Conservation (phyloP, 2,329 filamentous ascomycete species). For the Aspergillus bombycis region DNA sequence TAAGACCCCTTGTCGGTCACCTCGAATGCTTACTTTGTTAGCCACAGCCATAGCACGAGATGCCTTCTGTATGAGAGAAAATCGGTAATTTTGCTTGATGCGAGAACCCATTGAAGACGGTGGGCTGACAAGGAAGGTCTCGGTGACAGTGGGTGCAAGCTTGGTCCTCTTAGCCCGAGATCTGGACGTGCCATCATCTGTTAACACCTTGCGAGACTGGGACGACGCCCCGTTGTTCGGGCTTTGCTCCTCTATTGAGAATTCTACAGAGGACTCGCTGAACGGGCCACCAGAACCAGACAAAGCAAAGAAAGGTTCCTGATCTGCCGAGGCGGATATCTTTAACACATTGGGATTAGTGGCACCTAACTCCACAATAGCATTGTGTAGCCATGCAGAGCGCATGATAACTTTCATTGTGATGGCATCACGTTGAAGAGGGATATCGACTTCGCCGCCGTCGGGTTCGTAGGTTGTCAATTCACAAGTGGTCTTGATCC, state of each 20-base stretch:
- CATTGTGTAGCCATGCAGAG: slow-evolving; percentile 55
- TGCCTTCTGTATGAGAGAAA: slow-evolving; percentile 81
- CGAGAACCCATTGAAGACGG: slow-evolving; percentile 60
- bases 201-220: slow-evolving; percentile 36
- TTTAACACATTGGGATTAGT: slow-evolving; percentile 74
- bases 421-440: slow-evolving; percentile 78
- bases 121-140: slow-evolving; percentile 58
- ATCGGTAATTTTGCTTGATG: slow-evolving; percentile 81
- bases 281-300: slow-evolving; percentile 64
- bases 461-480: slow-evolving; percentile 85
- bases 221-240: slow-evolving; percentile 26
- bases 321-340: slow-evolving; percentile 63
- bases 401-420: slow-evolving; percentile 94
- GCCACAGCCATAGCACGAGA: slow-evolving; percentile 90
- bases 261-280: slow-evolving; percentile 64
- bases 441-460: slow-evolving; percentile 63
- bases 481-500: slow-evolving; percentile 86
- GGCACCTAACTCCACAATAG: slow-evolving; percentile 57
- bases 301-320: slow-evolving; percentile 73
- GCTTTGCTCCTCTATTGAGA: slow-evolving; percentile 52
- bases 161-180: slow-evolving; percentile 38
- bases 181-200: slow-evolving; percentile 41
- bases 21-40: slow-evolving; percentile 87
- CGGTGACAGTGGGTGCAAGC: slow-evolving; percentile 48
- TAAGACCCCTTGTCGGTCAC: slow-evolving; percentile 85